Evolutionary conservation across 208 protist species (phyloP).

Genomic region (Trypanosoma caninum): DNA sequence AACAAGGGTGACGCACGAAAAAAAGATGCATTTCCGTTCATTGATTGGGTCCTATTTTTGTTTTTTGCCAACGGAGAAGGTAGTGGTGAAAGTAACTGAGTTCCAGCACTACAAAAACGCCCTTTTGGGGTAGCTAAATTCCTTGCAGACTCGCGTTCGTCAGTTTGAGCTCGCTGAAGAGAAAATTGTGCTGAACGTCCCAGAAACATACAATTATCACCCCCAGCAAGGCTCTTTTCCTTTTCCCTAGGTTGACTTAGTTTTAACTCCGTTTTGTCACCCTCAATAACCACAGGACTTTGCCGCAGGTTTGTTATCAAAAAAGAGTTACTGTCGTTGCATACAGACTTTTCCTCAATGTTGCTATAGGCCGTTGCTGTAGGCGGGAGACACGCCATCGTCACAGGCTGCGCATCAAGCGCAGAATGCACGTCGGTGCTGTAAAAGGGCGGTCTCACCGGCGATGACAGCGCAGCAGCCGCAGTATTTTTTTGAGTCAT

Average conservation of each 20-base stretch:
- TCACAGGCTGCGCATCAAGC: conserved; percentile 3
- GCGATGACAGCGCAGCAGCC: not conserved
- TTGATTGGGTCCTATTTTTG: not conserved
- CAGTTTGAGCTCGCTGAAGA: too few species aligned
- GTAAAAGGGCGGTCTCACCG: conserved; percentile 18
- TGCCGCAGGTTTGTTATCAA: not conserved
- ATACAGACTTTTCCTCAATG: not conserved
- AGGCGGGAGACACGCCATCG: conserved; percentile 10
- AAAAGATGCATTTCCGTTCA: not conserved
- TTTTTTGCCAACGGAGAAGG: not conserved
- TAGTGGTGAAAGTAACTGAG: not conserved
- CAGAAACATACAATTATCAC: too few species aligned
- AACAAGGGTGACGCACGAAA: too few species aligned
- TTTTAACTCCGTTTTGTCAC: too few species aligned
- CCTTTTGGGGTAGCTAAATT: not conserved
- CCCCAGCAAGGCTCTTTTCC: too few species aligned
- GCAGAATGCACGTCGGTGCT: conserved; percentile 25
- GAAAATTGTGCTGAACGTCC: too few species aligned
- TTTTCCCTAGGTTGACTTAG: too few species aligned
- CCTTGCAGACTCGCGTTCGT: too few species aligned
- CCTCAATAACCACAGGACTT: not conserved
- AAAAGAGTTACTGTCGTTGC: not conserved
- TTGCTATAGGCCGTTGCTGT: not conserved
- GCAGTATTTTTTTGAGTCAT: not conserved
- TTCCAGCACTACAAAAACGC: not conserved